Evolutionary conservation across 768 basidiomycete species (phyloP), one percentile per base, ranked within the genome.

Genomic region (Kwoniella mangroviensis): DNA sequence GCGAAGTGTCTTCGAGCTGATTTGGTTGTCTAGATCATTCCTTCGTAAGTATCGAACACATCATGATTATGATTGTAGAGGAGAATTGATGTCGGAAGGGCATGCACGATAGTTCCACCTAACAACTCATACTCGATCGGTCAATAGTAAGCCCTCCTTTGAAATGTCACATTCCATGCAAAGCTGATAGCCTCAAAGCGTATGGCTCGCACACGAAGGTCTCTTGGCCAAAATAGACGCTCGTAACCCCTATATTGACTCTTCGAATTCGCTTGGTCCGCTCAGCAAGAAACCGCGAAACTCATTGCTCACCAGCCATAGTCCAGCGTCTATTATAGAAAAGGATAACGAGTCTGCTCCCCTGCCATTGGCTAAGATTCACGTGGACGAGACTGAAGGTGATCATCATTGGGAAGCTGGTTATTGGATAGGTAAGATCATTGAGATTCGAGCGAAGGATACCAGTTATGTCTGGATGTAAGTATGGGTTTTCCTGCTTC

Each of bases 401-500:
- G 55, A 67, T 55, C 43, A 26, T 12, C 45, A 59, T 11, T 62
- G 60, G 63, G 34, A 56, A 9, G 62, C n/a, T n/a, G 45, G 58
- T 3, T 54, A 53, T 12, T 73, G 72, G 72, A 63, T 73, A 11
- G 72, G 69, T 13, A 51, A 58, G 26, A 73, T 73, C 22, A 51
- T 67, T 21, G 69, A 70, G 65, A 73, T 73, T 34, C 58, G 69
- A 58, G 72, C 72, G 13, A 65, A 54, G n/a, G 72, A 66, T 40
- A 65, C 62, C 42, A 60, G n/a, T 11, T 61, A 60, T 58, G 72
- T 73, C 54, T 73, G 54, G 62, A 61, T 73, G 72, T 73, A 43
- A 65, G 68, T 64, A 15, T 34, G 13, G 15, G 42, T 15, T 15
- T 43, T 22, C 22, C 13, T 21, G 17, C n/a, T 52, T 66, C 3